Base-by-base conservation (phyloP, 1,139 yeast genomes). In the Pichia sp. region DNA sequence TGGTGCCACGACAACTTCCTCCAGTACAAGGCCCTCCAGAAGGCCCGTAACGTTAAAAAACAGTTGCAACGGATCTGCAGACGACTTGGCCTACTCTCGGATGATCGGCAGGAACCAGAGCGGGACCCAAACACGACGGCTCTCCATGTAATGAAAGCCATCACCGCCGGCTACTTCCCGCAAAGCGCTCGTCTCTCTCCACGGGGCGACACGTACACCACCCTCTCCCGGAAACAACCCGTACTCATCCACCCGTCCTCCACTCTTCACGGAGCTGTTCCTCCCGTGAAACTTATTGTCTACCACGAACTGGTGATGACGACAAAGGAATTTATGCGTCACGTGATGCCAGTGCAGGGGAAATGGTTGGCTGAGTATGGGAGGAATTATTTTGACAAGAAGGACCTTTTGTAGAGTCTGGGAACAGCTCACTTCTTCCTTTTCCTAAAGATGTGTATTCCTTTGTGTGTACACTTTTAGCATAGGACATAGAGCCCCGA, bases 1-100 rank as follows among this genome's bases (percentile, higher is more conserved):
- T 93, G 99, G 99, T 92, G 97, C 61, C 82, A 80, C 61, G 97
- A 90, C 62, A 84, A 89, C 64, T 90, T 81, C 65, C 65, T 93
- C 4, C 97, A 93, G 67, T 80, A 80, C 69, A 84, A 85, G 66
- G 81, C 95, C 0, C 69, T 93, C 62, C 73, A 74, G 44, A 73
- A 97, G 45, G 93, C 86, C 0, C 73, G 85, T 52, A 88, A 86
- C 58, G 85, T 92, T 1, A 76, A 90, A 38, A 82, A 81, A 30
- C 99, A 93, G 49, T 70, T 93, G 19, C 76, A 75, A 47, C 70
- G 79, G 26, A 72, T 90, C 38, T 85, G 95, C 64, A 36, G 30
- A 23, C 40, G 38, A 15, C 32, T 36, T 13, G 50, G 34, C 8
- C n/a, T 47, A 19, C 15, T 47, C 16, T 10, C 41, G 16, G 16